Evolutionary conservation across 805 yeast species (phyloP), one percentile per base, ranked within the genome.

Genomic region (Metschnikowia kofuensis): DNA sequence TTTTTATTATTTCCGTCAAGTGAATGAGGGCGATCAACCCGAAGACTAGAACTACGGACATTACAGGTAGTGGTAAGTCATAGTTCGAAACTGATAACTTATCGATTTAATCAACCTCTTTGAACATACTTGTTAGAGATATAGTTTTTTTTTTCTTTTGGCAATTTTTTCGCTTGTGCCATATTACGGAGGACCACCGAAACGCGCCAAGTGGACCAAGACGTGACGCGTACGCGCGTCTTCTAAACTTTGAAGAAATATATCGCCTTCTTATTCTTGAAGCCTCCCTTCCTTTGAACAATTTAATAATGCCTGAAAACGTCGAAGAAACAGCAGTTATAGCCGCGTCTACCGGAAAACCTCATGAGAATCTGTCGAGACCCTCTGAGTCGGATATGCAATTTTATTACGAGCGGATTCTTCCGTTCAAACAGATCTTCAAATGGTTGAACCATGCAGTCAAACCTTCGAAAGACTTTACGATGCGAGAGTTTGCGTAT

Each of bases 401-500:
- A 10, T 82, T 78, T 60, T 88, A 83, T 65, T 89, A 89, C 62
- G 82, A 82, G 53, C 67, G 82, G 27, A 67, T 87, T 36, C 77
- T 88, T 38, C 97, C 97, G 4, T 89, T 87, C 70, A 77, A 83
- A 54, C 76, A 81, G 35, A 72, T 91, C n/a, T 91, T 85, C 68
- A 84, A 80, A 53, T 92, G 98, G 98, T 72, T 92, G 43, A 87
- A 84, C 63, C 98, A 91, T 65, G 83, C 95, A 4, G 88, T 85
- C 2, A 80, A 79, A 40, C 85, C 94, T 8, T 76, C 82, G 15
- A 71, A 78, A 21, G 94, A 88, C 63, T 91, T 92, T 69, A 80
- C 89, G 15, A 82, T 87, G 78, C 78, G 99, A 55, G 99, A 94
- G 65, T 85, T 94, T 64, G 98, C 99, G 2, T 89, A 86, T 74